Conservation (phyloP, 2,329 filamentous ascomycete species). For the Tolypocladium tundrense region DNA sequence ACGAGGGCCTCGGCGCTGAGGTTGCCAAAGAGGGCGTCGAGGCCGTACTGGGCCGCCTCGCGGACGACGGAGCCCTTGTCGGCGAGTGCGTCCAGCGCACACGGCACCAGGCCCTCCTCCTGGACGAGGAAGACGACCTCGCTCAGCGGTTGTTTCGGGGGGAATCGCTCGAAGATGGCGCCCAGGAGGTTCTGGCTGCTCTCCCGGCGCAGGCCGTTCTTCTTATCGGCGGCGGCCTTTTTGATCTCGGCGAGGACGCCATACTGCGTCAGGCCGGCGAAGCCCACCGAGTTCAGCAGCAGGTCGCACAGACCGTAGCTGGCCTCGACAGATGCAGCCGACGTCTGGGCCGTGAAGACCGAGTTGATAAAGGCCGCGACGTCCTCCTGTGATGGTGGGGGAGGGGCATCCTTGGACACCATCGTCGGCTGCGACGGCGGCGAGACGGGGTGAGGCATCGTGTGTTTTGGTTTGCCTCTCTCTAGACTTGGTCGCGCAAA, state of each 20-base stretch:
- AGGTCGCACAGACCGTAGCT: conserved; percentile 52
- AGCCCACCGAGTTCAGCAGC: conserved; percentile 43
- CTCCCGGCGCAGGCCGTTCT: conserved; percentile 75
- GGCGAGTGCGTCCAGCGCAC: conserved; percentile 73
- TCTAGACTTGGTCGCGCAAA: not conserved
- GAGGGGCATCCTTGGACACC: conserved; percentile 36
- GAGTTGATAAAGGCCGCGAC: conserved; percentile 53
- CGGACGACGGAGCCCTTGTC: conserved; percentile 86
- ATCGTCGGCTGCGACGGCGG: conserved; percentile 38
- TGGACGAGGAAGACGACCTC: conserved; percentile 78
- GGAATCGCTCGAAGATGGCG: conserved; percentile 85
- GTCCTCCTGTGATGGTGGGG: conserved; percentile 55
- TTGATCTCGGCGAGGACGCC: conserved; percentile 45
- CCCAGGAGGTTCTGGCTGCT: conserved; percentile 92
- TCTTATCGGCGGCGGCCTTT: conserved; percentile 86
- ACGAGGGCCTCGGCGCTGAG: conserved; percentile 76
- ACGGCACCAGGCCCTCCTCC: conserved; percentile 60
- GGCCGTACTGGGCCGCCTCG: conserved; percentile 86
- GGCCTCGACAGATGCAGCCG: conserved; percentile 57
- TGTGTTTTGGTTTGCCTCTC: conserved; percentile 4
- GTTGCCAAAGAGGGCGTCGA: conserved; percentile 77
- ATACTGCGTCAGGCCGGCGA: conserved; percentile 41
- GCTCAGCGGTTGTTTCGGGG: conserved; percentile 62
- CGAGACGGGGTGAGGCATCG: conserved; percentile 39
- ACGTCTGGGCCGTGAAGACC: conserved; percentile 60